Evolutionary conservation across 169 alveolate species (phyloP), one percentile per base, ranked within the genome.

Genomic region (Plasmodium knowlesi): DNA sequence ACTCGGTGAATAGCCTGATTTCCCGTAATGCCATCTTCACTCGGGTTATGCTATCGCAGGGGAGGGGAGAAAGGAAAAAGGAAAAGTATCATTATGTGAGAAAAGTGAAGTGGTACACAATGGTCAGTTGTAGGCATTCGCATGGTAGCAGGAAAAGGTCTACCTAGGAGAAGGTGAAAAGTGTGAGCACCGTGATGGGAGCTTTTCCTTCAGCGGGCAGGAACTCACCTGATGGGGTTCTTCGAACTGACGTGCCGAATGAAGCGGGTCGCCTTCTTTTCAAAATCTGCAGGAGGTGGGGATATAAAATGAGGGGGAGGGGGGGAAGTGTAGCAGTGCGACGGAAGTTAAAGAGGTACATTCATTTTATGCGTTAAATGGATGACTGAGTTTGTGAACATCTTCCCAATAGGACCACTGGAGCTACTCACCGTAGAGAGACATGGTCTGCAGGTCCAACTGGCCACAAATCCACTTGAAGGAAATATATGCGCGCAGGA

Each of bases 11-110:
- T 12, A 46, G 84, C 78, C 93, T 73, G 19, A 85, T 43, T 85
- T 85, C 93, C 37, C 84, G 28, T 19, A 85, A 53, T 8, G 93
- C 93, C n/a, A 53, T 74, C 67, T 85, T 85, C 57, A 85, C 80
- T 37, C 93, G 34, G 41, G 74, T 61, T 28, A 85, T 53, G 61
- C 93, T 82, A 34, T 82, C 71, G 81, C 34, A 39, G 78, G 12
- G 30, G 41, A n/a, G 72, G 57, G 50, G 22, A 73, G 30, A 50
- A 72, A n/a, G n/a, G n/a, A 74, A 30, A 72, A 10, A 74, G 46
- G 76, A 5, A 19, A 28, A 46, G 3, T 30, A 5, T 22, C 32
- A 39, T 28, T 19, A 14, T 28, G 30, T 19, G 37, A 22, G 8
- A 19, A 1, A 22, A 5, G 10, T 0, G 76, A 19, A 22, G 76